A percentile compares a stretch with the other conserved stretches of the same genome.
Conservation (phyloP, 805 yeast species). For the Tetrapisispora pingtungensis region DNA sequence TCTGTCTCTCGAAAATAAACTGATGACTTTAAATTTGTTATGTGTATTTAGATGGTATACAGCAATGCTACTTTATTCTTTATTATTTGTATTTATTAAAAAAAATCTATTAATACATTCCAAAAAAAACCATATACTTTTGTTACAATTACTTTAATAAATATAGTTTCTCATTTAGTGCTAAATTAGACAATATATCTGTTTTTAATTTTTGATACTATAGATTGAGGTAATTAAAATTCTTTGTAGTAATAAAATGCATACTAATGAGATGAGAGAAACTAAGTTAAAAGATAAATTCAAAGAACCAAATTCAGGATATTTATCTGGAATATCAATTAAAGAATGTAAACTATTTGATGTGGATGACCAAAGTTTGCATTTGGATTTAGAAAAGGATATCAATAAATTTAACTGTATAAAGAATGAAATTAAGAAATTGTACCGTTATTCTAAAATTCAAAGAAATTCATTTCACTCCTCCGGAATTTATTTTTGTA, state of each 20-base stretch:
- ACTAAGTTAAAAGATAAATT: neutral
- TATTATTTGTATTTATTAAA: too few species aligned
- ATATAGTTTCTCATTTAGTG: too few species aligned
- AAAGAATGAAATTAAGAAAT: neutral
- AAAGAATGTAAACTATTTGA: neutral
- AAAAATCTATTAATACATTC: too few species aligned
- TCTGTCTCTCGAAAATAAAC: too few species aligned
- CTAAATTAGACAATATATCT: too few species aligned
- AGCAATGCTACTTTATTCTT: too few species aligned
- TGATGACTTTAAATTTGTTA: too few species aligned
- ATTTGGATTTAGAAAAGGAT: neutral
- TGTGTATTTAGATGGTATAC: too few species aligned
- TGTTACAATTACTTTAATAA: too few species aligned
- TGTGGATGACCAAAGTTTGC: neutral
- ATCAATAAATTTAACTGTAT: neutral
- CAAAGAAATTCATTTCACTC: constrained; percentile 1
- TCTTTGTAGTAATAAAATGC: neutral
- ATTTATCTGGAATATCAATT: neutral
- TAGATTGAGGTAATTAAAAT: neutral
- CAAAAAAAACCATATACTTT: too few species aligned
- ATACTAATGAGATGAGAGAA: neutral
- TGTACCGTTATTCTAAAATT: neutral
- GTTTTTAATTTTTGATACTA: neutral
- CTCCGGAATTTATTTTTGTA: neutral
- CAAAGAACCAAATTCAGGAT: neutral